Evolutionary conservation across 768 basidiomycete genomes (phyloP).

Genomic region (Rhizopogon rudus): DNA sequence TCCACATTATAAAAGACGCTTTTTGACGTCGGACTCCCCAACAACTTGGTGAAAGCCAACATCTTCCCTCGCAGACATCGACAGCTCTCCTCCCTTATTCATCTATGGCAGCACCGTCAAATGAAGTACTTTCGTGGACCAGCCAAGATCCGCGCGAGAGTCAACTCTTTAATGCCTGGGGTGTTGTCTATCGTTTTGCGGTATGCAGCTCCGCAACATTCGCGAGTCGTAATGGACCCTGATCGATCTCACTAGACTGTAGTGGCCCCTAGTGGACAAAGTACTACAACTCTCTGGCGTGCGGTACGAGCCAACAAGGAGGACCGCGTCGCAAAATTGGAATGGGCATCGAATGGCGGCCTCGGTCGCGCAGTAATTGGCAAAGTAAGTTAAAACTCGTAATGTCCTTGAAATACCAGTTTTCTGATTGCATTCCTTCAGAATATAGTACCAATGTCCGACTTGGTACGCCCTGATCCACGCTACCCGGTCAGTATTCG

Average conservation of each 20-base stretch:
- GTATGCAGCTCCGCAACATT: slow-evolving; percentile 33
- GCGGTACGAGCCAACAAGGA: slow-evolving; percentile 81
- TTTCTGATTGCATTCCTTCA: slow-evolving; percentile 32
- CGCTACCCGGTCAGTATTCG: slow-evolving; percentile 48
- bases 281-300: slow-evolving; percentile 74
- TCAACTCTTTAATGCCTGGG: slow-evolving; percentile 76
- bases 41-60: slow-evolving; percentile 24
- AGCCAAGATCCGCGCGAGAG: slow-evolving; percentile 84
- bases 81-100: slow-evolving; percentile 31
- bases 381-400: slow-evolving; percentile 46
- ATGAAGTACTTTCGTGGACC: slow-evolving; percentile 82
- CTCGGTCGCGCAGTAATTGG: slow-evolving; percentile 84
- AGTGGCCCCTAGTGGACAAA: slow-evolving; percentile 56
- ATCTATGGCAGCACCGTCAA: slow-evolving; percentile 46
- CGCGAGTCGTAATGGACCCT: slow-evolving; percentile 18
- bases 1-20: slow-evolving; percentile 50
- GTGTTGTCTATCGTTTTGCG: slow-evolving; percentile 77
- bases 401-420: slow-evolving; percentile 4
- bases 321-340: slow-evolving; percentile 83
- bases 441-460: slow-evolving; percentile 77
- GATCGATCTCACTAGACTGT: slow-evolving; percentile 47
- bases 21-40: slow-evolving; percentile 9
- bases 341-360: slow-evolving; percentile 80
- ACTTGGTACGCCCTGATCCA: slow-evolving; percentile 71
- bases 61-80: slow-evolving; percentile 25